Conservation (phyloP, 2,329 filamentous ascomycete genomes). For the Cladophialophora chaetospira region DNA sequence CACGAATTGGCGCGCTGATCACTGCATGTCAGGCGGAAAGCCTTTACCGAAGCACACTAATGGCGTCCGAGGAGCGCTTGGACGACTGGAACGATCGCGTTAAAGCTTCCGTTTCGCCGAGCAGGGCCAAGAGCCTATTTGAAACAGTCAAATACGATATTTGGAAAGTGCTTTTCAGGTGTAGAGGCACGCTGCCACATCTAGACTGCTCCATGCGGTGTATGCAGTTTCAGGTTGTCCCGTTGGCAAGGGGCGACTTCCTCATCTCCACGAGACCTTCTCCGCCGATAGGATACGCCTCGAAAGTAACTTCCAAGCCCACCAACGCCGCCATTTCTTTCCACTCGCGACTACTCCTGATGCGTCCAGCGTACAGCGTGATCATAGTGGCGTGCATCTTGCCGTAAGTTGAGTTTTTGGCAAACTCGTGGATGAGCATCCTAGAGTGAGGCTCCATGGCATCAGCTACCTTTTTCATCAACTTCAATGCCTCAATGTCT, state of each 20-base stretch:
- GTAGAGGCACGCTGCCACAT: too few species aligned
- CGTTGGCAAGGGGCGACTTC: constrained; percentile 8
- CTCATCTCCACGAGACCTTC: constrained; percentile 44
- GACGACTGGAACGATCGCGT: too few species aligned
- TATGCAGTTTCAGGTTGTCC: background rate
- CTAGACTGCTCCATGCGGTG: too few species aligned
- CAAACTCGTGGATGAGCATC: constrained; percentile 41
- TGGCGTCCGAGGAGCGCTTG: background rate
- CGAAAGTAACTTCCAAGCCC: constrained; percentile 41
- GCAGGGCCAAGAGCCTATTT: too few species aligned
- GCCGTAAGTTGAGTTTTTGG: constrained; percentile 41
- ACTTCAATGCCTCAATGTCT: constrained; percentile 40
- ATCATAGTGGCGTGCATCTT: constrained; percentile 44
- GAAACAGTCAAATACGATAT: too few species aligned
- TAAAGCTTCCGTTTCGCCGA: too few species aligned
- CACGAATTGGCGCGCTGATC: background rate
- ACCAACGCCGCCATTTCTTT: constrained; percentile 38
- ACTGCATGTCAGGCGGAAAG: background rate
- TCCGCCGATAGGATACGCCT: constrained; percentile 38
- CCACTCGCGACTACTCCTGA: constrained; percentile 42
- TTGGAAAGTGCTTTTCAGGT: background rate
- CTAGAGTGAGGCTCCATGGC: constrained; percentile 41
- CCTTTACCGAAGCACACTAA: background rate
- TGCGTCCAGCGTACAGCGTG: constrained; percentile 39
- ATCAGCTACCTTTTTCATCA: constrained; percentile 41